Conservation (phyloP, 2,329 filamentous ascomycete species). For the Cercospora zeina region DNA sequence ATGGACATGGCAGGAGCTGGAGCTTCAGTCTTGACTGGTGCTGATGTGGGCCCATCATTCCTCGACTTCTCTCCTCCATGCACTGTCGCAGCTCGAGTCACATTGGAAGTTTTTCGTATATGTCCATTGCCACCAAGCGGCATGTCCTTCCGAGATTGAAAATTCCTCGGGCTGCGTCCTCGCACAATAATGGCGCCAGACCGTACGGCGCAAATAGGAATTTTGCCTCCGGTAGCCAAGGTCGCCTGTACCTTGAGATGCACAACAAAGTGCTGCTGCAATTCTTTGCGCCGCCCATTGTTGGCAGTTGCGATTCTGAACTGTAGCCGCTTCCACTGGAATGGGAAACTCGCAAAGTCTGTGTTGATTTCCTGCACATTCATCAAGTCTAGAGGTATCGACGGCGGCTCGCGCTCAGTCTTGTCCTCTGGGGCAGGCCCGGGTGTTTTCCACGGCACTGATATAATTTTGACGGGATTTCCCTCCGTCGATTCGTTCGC, state of each 20-base stretch:
- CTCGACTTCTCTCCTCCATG: constrained; percentile 34
- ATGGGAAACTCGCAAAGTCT: constrained; percentile 85
- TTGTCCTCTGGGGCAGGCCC: constrained; percentile 67
- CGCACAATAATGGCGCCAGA: constrained; percentile 93
- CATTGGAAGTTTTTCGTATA: constrained; percentile 60
- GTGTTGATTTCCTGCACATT: constrained; percentile 70
- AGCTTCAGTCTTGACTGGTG: constrained; percentile 37
- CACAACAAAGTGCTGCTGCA: constrained; percentile 94
- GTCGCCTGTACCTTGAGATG: constrained; percentile 84
- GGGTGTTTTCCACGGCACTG: constrained; percentile 96
- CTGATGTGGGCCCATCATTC: constrained; percentile 36
- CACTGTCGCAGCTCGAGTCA: constrained; percentile 33
- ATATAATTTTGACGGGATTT: constrained; percentile 88
- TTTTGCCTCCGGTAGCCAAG: constrained; percentile 77
- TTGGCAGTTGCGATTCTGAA: constrained; percentile 95
- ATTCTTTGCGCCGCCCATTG: constrained; percentile 88
- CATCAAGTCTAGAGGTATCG: constrained; percentile 70
- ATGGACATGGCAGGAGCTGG: constrained; percentile 46
- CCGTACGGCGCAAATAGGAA: constrained; percentile 76
- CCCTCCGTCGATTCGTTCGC: constrained; percentile 94
- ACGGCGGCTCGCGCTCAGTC: constrained; percentile 80
- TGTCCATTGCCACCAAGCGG: constrained; percentile 78
- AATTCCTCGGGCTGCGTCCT: constrained; percentile 89
- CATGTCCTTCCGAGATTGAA: constrained; percentile 90
- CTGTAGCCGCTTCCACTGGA: constrained; percentile 90